Evolutionary conservation across 2,329 filamentous ascomycete species (phyloP).

Genomic region (Colletotrichum chlorophyti): DNA sequence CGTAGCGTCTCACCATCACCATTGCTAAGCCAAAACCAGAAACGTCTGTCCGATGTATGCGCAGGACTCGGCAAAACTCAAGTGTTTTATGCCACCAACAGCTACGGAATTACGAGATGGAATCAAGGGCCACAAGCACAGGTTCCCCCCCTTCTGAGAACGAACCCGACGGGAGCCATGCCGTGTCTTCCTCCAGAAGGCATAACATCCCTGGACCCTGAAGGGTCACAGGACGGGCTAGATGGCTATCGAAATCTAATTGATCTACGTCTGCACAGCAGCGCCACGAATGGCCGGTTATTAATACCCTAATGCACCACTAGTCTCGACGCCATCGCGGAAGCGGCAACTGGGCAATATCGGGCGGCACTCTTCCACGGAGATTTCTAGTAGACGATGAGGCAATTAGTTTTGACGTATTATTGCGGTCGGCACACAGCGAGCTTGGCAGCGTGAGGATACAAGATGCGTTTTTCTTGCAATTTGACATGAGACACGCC

Average conservation of each 20-base stretch:
- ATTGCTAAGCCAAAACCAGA: constrained; percentile 2
- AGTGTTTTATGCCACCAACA: no score
- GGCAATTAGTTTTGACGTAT: constrained; percentile 7
- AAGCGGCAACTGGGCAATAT: not conserved
- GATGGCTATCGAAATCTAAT: not conserved
- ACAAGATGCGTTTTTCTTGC: not conserved
- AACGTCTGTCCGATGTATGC: not conserved
- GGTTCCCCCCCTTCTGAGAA: not conserved
- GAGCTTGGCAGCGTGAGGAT: not conserved
- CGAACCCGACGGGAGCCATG: not conserved
- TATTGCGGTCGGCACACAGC: not conserved
- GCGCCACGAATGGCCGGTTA: not conserved
- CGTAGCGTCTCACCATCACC: constrained; percentile 12
- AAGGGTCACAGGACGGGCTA: not conserved
- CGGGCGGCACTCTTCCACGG: not conserved
- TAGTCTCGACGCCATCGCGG: not conserved
- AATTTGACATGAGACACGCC: constrained; percentile 1
- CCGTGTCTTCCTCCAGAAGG: not conserved
- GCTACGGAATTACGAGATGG: not conserved
- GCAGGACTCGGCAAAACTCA: no score
- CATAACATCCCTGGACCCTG: not conserved
- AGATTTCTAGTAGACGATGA: not conserved
- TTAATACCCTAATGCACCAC: not conserved
- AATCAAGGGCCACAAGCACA: not conserved
- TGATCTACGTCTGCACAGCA: not conserved